Percentiles rank a stretch among this genome's conserved stretches.
Conservation (phyloP, 305 asterid species). For the Andrographis paniculata region DNA sequence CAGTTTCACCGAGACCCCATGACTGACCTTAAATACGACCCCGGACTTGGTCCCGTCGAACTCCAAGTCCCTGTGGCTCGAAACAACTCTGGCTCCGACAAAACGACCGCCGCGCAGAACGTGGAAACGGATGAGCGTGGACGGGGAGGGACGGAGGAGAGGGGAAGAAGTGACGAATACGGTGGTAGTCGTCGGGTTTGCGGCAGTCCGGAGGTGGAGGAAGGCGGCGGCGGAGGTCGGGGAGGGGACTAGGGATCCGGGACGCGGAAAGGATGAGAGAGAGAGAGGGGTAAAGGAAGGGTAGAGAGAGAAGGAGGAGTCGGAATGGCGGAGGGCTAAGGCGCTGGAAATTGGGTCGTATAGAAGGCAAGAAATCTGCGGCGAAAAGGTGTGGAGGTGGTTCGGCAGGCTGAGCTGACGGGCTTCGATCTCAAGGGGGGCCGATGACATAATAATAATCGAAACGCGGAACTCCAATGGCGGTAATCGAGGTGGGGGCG, state of each 20-base stretch:
- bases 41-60: constrained; percentile 38
- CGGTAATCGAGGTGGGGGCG: too few relatives aligned
- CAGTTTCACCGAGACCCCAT: constrained; percentile 67
- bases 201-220: constrained; percentile 43
- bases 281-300: constrained; percentile 46
- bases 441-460: constrained; percentile 24
- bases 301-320: constrained; percentile 69
- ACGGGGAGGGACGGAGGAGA: constrained; percentile 35
- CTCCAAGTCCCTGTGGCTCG: constrained; percentile 50
- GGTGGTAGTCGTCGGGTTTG: constrained; percentile 27
- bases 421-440: constrained; percentile 30
- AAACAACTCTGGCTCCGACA: constrained; percentile 27
- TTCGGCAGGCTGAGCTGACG: constrained; percentile 51
- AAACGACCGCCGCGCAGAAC: constrained; percentile 33
- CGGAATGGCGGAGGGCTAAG: constrained; percentile 45
- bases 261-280: constrained; percentile 34
- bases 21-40: constrained; percentile 46
- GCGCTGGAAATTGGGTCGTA: constrained; percentile 43
- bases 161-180: constrained; percentile 58
- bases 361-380: constrained; percentile 43
- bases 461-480: too few relatives aligned
- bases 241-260: constrained; percentile 34
- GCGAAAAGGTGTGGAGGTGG: constrained; percentile 32
- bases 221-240: constrained; percentile 72
- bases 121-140: constrained; percentile 50